Evolutionary conservation across 345 rosid species (phyloP).

Genomic region (Eutrema heterophyllum): DNA sequence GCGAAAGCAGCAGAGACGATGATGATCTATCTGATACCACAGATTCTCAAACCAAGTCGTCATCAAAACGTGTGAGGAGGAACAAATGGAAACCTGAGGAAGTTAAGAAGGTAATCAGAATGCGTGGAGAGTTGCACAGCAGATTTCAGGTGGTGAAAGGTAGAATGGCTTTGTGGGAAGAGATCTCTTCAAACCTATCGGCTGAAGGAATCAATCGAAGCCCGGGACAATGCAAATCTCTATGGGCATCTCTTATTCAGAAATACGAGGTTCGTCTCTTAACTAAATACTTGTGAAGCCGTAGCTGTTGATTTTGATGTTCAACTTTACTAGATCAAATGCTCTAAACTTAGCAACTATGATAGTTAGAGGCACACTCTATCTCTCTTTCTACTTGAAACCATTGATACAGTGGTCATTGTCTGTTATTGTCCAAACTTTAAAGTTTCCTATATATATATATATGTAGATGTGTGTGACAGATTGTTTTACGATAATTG

Average conservation of each 20-base stretch:
- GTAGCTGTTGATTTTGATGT: not conserved
- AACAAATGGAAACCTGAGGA: slow-evolving; percentile 95
- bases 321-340: not conserved
- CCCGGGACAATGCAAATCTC: slow-evolving; percentile 86
- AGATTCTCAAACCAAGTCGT: slow-evolving; percentile 40
- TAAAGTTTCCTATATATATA: not conserved
- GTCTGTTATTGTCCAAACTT: not conserved
- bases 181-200: slow-evolving; percentile 57
- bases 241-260: slow-evolving; percentile 83
- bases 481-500: not conserved
- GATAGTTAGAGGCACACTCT: not conserved
- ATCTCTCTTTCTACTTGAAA: not conserved
- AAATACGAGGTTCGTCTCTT: slow-evolving; percentile 66
- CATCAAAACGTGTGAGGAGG: slow-evolving; percentile 43
- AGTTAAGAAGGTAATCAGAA: slow-evolving; percentile 62
- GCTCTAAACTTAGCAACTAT: not conserved
- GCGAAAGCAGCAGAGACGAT: slow-evolving; percentile 34
- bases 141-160: slow-evolving; percentile 78
- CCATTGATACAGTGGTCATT: not conserved
- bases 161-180: slow-evolving; percentile 96
- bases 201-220: slow-evolving; percentile 61
- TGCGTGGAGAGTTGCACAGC: slow-evolving; percentile 60
- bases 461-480: not conserved
- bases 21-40: slow-evolving; percentile 36
- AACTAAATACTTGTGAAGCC: not conserved